Evolutionary conservation across 345 rosid genomes (phyloP).

Genomic region (Populus nigra): DNA sequence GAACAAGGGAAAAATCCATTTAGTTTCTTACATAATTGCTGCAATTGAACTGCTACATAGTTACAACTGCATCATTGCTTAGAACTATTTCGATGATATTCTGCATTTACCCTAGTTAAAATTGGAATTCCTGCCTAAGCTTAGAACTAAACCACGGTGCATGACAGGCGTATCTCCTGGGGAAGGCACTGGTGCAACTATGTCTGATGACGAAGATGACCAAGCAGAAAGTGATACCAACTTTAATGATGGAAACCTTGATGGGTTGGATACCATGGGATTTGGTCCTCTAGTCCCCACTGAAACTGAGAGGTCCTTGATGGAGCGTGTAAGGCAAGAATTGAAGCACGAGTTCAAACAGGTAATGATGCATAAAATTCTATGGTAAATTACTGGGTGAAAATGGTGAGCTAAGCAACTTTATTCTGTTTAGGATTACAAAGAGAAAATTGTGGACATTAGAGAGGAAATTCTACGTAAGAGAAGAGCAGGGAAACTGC

Average conservation of each 20-base stretch:
- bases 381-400: background rate
- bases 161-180: conserved; percentile 66
- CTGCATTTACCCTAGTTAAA: background rate
- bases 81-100: background rate
- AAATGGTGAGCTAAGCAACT: conserved; percentile 15
- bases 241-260: conserved; percentile 53
- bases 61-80: background rate
- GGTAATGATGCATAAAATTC: conserved; percentile 34
- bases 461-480: conserved; percentile 88
- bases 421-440: conserved; percentile 52
- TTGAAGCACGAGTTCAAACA: conserved; percentile 88
- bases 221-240: conserved; percentile 64
- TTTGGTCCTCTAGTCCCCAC: conserved; percentile 83
- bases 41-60: background rate
- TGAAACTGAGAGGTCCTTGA: conserved; percentile 76
- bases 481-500: conserved; percentile 86
- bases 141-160: conserved; percentile 12
- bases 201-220: conserved; percentile 88
- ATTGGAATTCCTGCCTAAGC: conserved; percentile 4
- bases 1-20: background rate
- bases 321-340: conserved; percentile 86
- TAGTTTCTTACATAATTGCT: background rate
- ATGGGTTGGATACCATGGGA: conserved; percentile 61
- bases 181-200: conserved; percentile 82
- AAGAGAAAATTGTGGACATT: conserved; percentile 81